Evolutionary conservation across 257 asterid genomes (phyloP), one percentile per base, ranked within the genome.

Genomic region (Datura wrightii): DNA sequence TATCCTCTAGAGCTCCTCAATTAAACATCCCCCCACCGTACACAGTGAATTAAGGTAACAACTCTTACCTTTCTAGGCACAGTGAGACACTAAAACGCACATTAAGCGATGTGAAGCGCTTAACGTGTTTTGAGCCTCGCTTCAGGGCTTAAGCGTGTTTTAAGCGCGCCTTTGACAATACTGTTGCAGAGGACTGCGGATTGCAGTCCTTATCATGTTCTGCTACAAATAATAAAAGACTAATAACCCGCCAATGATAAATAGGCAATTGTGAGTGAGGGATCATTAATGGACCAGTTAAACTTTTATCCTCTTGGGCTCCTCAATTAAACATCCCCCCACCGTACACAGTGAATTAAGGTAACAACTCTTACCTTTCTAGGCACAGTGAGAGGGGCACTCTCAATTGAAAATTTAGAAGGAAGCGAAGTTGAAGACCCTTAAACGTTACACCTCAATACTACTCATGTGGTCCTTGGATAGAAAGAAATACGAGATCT

Each of bases 391-490:
- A 19, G 31, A 24, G 56, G 54, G 58, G 58, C 41, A 3, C 80
- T 72, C 55, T 71, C 80, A 72, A 39, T n/a, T 44, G 80, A 72
- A 18, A 72, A 72, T 37, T 5, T 72, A 44, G 39, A 44, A n/a
- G 58, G 39, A 72, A 44, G 39, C 10, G 37, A 44, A n/a, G 80
- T 46, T 10, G n/a, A 46, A 72, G 80, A n/a, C 10, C 52, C 80
- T 10, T 55, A 71, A 48, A n/a, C 46, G 80, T 19, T 19, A 24
- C 31, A 58, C 58, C 80, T 72, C 80, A 44, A 56, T 10, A 10
- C 10, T 44, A 72, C 58, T 44, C 18, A 11, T 72, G 80, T 72
- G 80, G 80, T 72, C 58, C 80, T n/a, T 72, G 41, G 58, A 72
- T n/a, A n/a, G 41, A 72, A 72, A 72, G 41, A 72, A 67, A 72